A percentile compares a stretch with the other conserved stretches of the same genome.
phyloP scores from a whole-genome alignment of 2,329 filamentous ascomycete species.

The Verticillium isaacii region DNA sequence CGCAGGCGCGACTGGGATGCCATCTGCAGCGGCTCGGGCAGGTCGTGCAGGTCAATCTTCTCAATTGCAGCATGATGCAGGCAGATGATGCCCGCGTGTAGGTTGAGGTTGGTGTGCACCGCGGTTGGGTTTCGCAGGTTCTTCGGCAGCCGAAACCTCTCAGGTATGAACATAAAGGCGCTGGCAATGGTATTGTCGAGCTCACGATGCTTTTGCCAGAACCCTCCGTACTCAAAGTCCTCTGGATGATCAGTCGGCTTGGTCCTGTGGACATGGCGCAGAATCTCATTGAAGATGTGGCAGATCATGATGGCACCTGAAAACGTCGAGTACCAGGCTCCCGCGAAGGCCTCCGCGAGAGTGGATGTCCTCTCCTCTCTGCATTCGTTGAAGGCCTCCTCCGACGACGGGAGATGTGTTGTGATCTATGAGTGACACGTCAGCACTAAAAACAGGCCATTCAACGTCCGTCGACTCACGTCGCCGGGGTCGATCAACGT shows the following conservation, averaged over 20 bases:
- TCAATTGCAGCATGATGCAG: slow-evolving; percentile 85
- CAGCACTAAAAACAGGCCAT: neutral
- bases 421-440: slow-evolving; percentile 44
- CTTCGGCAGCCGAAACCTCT: slow-evolving; percentile 65
- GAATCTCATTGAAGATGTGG: slow-evolving; percentile 74
- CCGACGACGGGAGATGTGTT: slow-evolving; percentile 75
- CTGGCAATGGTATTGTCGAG: slow-evolving; percentile 78
- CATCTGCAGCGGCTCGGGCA: slow-evolving; percentile 60
- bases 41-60: slow-evolving; percentile 67
- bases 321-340: slow-evolving; percentile 63
- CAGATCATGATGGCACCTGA: slow-evolving; percentile 70
- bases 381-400: slow-evolving; percentile 69
- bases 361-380: slow-evolving; percentile 57
- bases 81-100: slow-evolving; percentile 84
- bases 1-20: slow-evolving; percentile 70
- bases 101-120: slow-evolving; percentile 80
- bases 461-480: slow-evolving; percentile 24
- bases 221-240: slow-evolving; percentile 69
- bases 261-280: slow-evolving; percentile 73
- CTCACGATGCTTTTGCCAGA: slow-evolving; percentile 80
- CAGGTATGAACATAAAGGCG: slow-evolving; percentile 73
- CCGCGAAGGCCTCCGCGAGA: slow-evolving; percentile 60
- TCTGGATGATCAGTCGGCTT: slow-evolving; percentile 66
- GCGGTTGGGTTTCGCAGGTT: slow-evolving; percentile 66
- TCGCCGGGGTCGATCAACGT: slow-evolving; percentile 73